phyloP scores from a whole-genome alignment of 306 rosid genomes.

The Comarum palustre region DNA sequence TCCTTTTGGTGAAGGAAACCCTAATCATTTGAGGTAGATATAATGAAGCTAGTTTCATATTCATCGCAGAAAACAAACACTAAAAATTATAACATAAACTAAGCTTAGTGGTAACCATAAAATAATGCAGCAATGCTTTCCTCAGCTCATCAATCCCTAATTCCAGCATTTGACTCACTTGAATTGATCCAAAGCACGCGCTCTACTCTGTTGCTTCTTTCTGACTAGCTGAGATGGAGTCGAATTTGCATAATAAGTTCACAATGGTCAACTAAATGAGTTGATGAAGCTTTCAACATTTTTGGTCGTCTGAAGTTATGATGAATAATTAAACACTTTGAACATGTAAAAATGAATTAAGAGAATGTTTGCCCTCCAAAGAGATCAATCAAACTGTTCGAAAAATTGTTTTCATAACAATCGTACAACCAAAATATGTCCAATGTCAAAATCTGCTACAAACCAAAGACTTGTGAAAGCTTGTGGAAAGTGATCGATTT shows the following conservation, averaged over 20 bases:
- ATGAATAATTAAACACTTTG: too few relatives aligned
- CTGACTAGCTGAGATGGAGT: not conserved
- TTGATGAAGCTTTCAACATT: not conserved
- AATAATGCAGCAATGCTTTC: not conserved
- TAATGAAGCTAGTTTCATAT: constrained; percentile 6
- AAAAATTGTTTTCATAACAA: not conserved
- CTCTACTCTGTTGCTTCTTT: not conserved
- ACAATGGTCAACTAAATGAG: not conserved
- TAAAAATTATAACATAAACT: not conserved
- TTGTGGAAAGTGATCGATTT: not conserved
- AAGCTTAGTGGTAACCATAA: not conserved
- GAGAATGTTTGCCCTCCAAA: too few relatives aligned
- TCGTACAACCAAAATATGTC: not conserved
- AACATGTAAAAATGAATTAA: too few relatives aligned
- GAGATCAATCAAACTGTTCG: not conserved
- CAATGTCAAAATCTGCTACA: not conserved
- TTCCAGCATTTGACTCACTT: constrained; percentile 10
- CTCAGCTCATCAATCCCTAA: not conserved
- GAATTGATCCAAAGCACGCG: constrained; percentile 5
- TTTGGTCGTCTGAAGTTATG: not conserved
- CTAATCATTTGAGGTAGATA: not conserved
- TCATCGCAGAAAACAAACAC: not conserved
- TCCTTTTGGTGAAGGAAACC: not conserved
- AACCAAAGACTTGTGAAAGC: not conserved
- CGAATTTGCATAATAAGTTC: not conserved